Conservation (phyloP, 371 early-diverging fungal species). For the Mucor ambiguus region DNA sequence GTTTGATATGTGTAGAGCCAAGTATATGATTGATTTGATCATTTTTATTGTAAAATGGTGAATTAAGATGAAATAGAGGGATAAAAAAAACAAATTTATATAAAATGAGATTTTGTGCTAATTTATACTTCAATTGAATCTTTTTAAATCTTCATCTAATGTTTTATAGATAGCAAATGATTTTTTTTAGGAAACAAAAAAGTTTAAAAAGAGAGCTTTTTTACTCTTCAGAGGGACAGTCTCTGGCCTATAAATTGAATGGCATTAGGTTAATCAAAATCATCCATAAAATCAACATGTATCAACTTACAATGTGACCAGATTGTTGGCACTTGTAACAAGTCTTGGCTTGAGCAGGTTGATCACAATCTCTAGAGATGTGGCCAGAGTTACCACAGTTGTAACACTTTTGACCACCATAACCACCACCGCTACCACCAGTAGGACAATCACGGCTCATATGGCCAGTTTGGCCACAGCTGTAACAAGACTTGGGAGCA, state of each 20-base stretch:
- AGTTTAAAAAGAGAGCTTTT: background rate
- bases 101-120: background rate
- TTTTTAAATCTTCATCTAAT: background rate
- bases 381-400: slow-evolving; percentile 65
- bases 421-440: slow-evolving; percentile 17
- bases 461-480: slow-evolving; percentile 60
- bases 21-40: background rate
- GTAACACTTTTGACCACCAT: slow-evolving; percentile 58
- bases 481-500: slow-evolving; percentile 50
- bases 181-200: background rate
- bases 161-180: background rate
- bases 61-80: background rate
- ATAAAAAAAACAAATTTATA: background rate
- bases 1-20: background rate
- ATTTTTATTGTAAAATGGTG: background rate
- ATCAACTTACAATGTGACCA: slow-evolving; percentile 27
- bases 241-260: slow-evolving; percentile 25
- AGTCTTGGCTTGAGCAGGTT: slow-evolving; percentile 45
- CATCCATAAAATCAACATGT: slow-evolving; percentile 5
- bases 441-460: slow-evolving; percentile 48
- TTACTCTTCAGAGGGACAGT: slow-evolving; percentile 32
- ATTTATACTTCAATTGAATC: background rate
- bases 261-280: slow-evolving; percentile 10
- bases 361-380: slow-evolving; percentile 52
- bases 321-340: slow-evolving; percentile 71